Percentiles rank a stretch among this genome's conserved stretches.
These are phyloP conservation scores for Colletotrichum aenigma DNA, from an alignment of 2,329 filamentous ascomycete genomes.

Conservation along the genomic window DNA sequence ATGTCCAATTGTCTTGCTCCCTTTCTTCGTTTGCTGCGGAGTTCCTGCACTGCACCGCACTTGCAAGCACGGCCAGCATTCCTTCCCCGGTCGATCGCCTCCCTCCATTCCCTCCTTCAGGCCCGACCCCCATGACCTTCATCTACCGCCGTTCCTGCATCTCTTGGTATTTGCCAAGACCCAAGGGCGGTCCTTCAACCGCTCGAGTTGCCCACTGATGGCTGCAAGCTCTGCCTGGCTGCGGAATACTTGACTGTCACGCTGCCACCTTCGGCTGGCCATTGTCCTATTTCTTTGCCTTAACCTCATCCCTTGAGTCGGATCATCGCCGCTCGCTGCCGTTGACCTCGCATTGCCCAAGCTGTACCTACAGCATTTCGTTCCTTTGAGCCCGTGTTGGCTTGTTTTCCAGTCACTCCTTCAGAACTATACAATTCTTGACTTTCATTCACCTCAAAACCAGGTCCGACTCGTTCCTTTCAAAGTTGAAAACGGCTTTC, in stretches of 20 bases:
- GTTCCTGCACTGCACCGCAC: not conserved
- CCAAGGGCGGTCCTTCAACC: not conserved
- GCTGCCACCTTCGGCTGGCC: not conserved
- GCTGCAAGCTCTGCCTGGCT: constrained; percentile 20
- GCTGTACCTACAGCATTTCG: constrained; percentile 18
- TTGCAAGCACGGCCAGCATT: not conserved
- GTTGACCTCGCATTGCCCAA: not conserved
- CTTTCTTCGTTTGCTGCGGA: not conserved
- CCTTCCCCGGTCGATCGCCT: not conserved
- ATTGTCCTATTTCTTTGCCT: not conserved
- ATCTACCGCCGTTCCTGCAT: constrained; percentile 21
- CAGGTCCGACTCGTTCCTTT: not conserved
- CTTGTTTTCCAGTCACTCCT: constrained; percentile 24
- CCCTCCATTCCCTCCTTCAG: constrained; percentile 3
- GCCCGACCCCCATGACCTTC: not conserved
- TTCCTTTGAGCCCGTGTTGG: constrained; percentile 23
- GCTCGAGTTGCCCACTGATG: not conserved
- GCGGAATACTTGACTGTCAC: not conserved
- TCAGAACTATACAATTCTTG: constrained; percentile 12
- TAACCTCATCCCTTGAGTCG: not conserved
- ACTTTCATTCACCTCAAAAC: not conserved
- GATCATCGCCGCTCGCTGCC: constrained; percentile 14
- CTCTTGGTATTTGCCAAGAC: constrained; percentile 19
- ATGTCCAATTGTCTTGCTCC: not conserved
- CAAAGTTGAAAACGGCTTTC: not conserved